Evolutionary conservation across 2,329 filamentous ascomycete genomes (phyloP).

Genomic region (Calonectria honghensis): DNA sequence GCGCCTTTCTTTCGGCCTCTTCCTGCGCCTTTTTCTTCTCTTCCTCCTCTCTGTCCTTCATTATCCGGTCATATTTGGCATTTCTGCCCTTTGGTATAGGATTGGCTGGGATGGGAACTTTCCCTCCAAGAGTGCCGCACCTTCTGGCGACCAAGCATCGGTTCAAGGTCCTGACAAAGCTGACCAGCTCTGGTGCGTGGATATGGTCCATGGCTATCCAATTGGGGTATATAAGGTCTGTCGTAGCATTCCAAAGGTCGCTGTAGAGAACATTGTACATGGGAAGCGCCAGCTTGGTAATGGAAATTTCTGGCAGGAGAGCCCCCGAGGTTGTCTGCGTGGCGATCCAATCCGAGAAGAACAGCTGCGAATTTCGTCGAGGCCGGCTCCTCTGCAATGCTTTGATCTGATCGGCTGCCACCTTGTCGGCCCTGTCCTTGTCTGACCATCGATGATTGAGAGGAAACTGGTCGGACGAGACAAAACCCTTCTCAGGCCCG

Average conservation of each 20-base stretch:
- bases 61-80: not conserved
- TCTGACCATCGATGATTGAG: slow-evolving; percentile 52
- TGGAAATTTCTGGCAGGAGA: not conserved
- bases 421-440: slow-evolving; percentile 20
- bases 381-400: slow-evolving; percentile 41
- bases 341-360: slow-evolving; percentile 55
- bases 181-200: slow-evolving; percentile 51
- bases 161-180: slow-evolving; percentile 56
- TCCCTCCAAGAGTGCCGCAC: slow-evolving; percentile 38
- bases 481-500: slow-evolving; percentile 54
- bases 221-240: slow-evolving; percentile 56
- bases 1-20: not conserved
- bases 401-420: slow-evolving; percentile 51
- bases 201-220: slow-evolving; percentile 58
- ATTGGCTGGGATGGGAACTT: slow-evolving; percentile 2
- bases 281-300: slow-evolving; percentile 41
- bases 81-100: not conserved
- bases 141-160: slow-evolving; percentile 53
- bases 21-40: not conserved
- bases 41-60: not conserved
- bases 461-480: slow-evolving; percentile 53
- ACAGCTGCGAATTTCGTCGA: slow-evolving; percentile 42
- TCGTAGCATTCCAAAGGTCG: slow-evolving; percentile 52
- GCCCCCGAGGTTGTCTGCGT: slow-evolving; percentile 44
- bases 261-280: slow-evolving; percentile 51